Evolutionary conservation across 441 rosid genomes (phyloP).

Genomic region (Mallotus repandus): DNA sequence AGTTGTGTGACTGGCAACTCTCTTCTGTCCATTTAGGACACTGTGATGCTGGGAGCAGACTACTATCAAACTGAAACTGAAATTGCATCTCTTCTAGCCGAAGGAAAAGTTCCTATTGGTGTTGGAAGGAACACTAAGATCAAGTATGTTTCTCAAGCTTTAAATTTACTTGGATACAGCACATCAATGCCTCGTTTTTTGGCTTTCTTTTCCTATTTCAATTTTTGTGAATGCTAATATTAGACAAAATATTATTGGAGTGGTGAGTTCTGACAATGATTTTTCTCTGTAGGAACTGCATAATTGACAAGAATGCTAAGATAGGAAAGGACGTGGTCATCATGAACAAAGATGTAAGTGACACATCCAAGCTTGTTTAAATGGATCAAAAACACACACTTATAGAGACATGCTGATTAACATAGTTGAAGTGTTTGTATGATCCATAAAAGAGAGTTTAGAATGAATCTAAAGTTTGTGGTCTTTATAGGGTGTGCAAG

Average conservation of each 20-base stretch:
- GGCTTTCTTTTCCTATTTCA: neutral
- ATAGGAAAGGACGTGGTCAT: constrained; percentile 82
- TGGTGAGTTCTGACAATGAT: constrained; percentile 14
- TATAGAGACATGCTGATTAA: neutral
- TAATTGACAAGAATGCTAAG: constrained; percentile 87
- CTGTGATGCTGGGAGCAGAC: constrained; percentile 88
- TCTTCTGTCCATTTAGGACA: constrained; percentile 48
- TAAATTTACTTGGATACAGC: neutral
- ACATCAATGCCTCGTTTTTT: neutral
- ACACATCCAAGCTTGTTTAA: neutral
- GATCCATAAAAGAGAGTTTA: neutral
- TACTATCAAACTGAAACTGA: constrained; percentile 84
- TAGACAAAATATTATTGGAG: neutral
- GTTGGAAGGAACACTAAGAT: constrained; percentile 77
- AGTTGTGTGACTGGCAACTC: neutral
- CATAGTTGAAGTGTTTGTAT: neutral
- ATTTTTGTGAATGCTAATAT: neutral
- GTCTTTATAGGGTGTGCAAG: constrained; percentile 67
- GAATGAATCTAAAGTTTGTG: neutral
- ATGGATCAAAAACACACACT: neutral
- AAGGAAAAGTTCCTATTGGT: constrained; percentile 83
- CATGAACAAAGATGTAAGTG: constrained; percentile 66
- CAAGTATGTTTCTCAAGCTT: constrained; percentile 33
- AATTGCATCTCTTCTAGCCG: constrained; percentile 81
- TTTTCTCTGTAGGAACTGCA: constrained; percentile 60